Percentiles rank a stretch among this genome's conserved stretches.
These are phyloP conservation scores for Erysimum cheiri DNA, from an alignment of 441 rosid genomes.

Conservation along the genomic window DNA sequence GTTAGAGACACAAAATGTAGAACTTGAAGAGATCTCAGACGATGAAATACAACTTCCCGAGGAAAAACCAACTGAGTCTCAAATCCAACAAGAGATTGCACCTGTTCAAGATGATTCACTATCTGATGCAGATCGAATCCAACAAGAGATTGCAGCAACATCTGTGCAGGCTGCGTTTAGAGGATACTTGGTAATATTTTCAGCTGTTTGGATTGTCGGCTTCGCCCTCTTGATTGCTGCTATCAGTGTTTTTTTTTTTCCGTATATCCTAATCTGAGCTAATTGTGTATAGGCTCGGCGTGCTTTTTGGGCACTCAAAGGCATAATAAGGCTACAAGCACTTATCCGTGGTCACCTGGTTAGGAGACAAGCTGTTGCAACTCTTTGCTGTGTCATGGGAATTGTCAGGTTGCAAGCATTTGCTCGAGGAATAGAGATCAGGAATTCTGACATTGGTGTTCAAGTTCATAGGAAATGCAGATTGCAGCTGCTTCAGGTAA, in stretches of 20 bases:
- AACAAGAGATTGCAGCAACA: constrained; percentile 70
- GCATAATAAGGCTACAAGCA: constrained; percentile 78
- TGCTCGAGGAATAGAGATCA: constrained; percentile 63
- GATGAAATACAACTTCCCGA: constrained; percentile 49
- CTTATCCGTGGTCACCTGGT: constrained; percentile 79
- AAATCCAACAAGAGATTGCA: constrained; percentile 42
- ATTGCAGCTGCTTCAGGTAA: constrained; percentile 56
- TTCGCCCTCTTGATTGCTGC: constrained; percentile 20
- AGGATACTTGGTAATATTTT: constrained; percentile 83
- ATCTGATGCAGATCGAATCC: constrained; percentile 58
- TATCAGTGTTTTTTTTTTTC: background rate
- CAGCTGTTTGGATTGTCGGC: constrained; percentile 17
- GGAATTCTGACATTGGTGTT: constrained; percentile 64
- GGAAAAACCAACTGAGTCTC: constrained; percentile 46
- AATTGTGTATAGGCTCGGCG: constrained; percentile 67
- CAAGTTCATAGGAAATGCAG: constrained; percentile 51
- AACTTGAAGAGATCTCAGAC: constrained; percentile 49
- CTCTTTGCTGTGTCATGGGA: constrained; percentile 63
- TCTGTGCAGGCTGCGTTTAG: constrained; percentile 89
- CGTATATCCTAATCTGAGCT: constrained; percentile 42
- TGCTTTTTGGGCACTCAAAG: constrained; percentile 72
- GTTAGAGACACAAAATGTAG: constrained; percentile 51
- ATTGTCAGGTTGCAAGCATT: constrained; percentile 65
- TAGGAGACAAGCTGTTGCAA: constrained; percentile 71
- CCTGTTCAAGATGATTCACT: constrained; percentile 32